phyloP scores from a whole-genome alignment of 164 flowering plant genomes.

The Pachysandra terminalis region DNA sequence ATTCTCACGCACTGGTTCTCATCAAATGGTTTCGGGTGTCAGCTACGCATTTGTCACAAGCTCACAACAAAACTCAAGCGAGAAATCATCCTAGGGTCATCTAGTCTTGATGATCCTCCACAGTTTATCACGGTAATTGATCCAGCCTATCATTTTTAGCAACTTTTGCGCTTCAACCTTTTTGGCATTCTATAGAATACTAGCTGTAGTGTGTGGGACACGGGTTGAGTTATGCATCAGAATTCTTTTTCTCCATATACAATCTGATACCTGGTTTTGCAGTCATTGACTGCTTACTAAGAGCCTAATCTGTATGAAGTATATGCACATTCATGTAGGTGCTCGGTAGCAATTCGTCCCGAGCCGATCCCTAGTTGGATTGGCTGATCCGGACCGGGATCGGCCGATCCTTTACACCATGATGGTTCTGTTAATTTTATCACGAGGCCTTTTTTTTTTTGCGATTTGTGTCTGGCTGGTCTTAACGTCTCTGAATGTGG shows the following conservation, averaged over 20 bases:
- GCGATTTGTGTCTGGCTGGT: not conserved
- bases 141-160: not conserved
- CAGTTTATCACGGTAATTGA: conserved; percentile 78
- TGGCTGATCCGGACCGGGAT: no score
- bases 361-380: no score
- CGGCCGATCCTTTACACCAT: no score
- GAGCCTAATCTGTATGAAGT: not conserved
- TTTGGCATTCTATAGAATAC: not conserved
- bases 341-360: no score
- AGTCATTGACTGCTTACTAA: not conserved
- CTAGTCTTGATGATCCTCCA: conserved; percentile 96
- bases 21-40: conserved; percentile 19
- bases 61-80: conserved; percentile 73
- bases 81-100: conserved; percentile 85
- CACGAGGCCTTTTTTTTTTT: no score
- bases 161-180: no score
- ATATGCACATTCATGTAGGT: no score
- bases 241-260: not conserved
- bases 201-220: not conserved
- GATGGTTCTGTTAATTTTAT: not conserved
- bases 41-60: conserved; percentile 91
- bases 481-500: not conserved
- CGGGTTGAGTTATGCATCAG: not conserved
- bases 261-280: not conserved
- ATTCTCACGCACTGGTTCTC: conserved; percentile 5